Conservation (phyloP, 345 rosid genomes). For the Aquilaria malaccensis region DNA sequence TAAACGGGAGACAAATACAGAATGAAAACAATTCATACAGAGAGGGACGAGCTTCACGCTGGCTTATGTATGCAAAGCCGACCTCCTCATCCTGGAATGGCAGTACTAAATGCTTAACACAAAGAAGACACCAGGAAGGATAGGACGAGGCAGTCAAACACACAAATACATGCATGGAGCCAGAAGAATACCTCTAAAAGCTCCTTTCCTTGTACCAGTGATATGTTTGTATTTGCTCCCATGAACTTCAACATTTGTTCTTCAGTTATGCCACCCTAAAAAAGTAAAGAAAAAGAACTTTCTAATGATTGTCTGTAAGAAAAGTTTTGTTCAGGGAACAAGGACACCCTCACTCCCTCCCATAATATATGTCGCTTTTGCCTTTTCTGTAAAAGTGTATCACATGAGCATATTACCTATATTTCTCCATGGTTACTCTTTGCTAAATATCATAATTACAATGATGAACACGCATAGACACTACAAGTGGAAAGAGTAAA, state of each 20-base stretch:
- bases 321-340: too few relatives aligned
- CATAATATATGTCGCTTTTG: too few relatives aligned
- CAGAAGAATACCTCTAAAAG: slow-evolving; percentile 73
- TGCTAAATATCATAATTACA: too few relatives aligned
- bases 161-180: neutral
- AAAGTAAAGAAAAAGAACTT: slow-evolving; percentile 8
- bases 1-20: neutral
- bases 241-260: slow-evolving; percentile 93
- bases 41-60: slow-evolving; percentile 83
- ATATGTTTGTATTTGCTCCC: slow-evolving; percentile 87
- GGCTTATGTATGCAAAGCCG: slow-evolving; percentile 93
- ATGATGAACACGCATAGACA: too few relatives aligned
- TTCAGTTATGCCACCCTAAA: slow-evolving; percentile 88
- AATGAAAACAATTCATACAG: slow-evolving; percentile 43
- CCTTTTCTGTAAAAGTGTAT: too few relatives aligned
- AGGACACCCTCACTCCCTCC: too few relatives aligned
- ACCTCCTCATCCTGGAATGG: slow-evolving; percentile 64
- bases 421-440: too few relatives aligned
- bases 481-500: too few relatives aligned
- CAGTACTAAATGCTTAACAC: slow-evolving; percentile 10
- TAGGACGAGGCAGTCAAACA: neutral
- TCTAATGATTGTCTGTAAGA: neutral
- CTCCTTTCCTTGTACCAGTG: slow-evolving; percentile 60
- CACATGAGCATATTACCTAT: too few relatives aligned
- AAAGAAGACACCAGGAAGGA: neutral